phyloP scores from a whole-genome alignment of 495 filamentous ascomycete species.

The Penicillium diatomitis region DNA sequence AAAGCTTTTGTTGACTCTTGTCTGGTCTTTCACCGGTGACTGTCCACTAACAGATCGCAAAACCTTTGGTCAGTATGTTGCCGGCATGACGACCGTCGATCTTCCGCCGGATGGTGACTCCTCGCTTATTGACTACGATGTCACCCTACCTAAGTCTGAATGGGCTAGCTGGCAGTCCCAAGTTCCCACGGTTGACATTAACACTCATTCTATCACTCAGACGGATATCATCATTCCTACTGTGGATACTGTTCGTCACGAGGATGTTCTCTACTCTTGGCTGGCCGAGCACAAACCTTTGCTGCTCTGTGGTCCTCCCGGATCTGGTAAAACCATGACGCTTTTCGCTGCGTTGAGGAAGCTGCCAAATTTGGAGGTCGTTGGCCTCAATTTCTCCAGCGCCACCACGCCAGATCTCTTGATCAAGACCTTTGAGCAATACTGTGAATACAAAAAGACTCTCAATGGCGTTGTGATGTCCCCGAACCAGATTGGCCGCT shows the following conservation, averaged over 20 bases:
- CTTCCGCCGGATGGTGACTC: conserved; percentile 63
- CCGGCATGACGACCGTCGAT: conserved; percentile 72
- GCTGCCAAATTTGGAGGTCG: conserved; percentile 95
- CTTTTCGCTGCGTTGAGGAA: conserved; percentile 94
- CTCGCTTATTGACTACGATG: conserved; percentile 92
- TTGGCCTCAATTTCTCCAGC: conserved; percentile 98
- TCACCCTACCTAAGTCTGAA: conserved; percentile 72
- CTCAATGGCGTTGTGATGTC: conserved; percentile 93
- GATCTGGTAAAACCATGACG: conserved; percentile 99
- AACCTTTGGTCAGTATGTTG: conserved; percentile 72
- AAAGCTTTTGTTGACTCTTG: conserved; percentile 80
- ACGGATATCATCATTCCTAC: conserved; percentile 98
- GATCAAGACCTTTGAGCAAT: conserved; percentile 98
- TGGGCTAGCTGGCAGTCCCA: conserved; percentile 92
- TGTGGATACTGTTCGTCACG: conserved; percentile 90
- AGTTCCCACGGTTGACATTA: conserved; percentile 89
- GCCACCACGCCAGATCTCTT: conserved; percentile 95
- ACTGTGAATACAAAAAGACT: conserved; percentile 98
- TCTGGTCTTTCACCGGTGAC: conserved; percentile 93
- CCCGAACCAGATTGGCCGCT: conserved; percentile 91
- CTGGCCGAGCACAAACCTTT: conserved; percentile 96
- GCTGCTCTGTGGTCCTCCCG: conserved; percentile 90
- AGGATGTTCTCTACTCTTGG: conserved; percentile 98
- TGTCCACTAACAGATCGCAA: conserved; percentile 86
- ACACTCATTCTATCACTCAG: conserved; percentile 93